Percentiles rank a stretch among this genome's conserved stretches.
phyloP scores from a whole-genome alignment of 257 asterid species.

The Voacanga thouarsii region DNA sequence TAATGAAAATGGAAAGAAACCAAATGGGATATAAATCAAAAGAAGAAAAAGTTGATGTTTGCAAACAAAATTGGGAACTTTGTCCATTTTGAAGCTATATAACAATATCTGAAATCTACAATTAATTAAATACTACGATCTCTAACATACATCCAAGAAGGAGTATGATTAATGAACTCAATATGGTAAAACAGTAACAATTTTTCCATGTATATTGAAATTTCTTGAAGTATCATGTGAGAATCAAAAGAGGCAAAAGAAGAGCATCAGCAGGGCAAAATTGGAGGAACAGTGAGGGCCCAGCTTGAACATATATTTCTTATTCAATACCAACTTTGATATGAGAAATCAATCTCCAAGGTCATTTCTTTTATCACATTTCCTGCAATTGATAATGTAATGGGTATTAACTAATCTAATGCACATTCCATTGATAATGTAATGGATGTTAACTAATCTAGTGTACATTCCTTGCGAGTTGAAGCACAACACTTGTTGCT shows the following conservation, averaged over 20 bases:
- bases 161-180: not conserved
- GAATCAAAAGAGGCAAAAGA: not conserved
- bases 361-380: not conserved
- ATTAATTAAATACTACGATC: not conserved
- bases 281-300: not conserved
- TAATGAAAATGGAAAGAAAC: not conserved
- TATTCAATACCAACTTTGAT: too few relatives aligned
- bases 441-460: not conserved
- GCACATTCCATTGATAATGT: not conserved
- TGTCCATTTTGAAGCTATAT: not conserved
- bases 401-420: not conserved
- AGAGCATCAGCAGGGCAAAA: not conserved
- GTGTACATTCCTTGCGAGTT: not conserved
- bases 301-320: not conserved
- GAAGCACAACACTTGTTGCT: not conserved
- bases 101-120: not conserved
- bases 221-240: not conserved
- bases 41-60: not conserved
- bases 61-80: not conserved
- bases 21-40: not conserved
- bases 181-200: not conserved
- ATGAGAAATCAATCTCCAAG: not conserved
- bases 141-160: not conserved
- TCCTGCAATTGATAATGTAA: not conserved
- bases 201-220: not conserved